Evolutionary conservation across 2,329 filamentous ascomycete species (phyloP), one percentile per base, ranked within the genome.

Genomic region (Exophiala oligosperma): DNA sequence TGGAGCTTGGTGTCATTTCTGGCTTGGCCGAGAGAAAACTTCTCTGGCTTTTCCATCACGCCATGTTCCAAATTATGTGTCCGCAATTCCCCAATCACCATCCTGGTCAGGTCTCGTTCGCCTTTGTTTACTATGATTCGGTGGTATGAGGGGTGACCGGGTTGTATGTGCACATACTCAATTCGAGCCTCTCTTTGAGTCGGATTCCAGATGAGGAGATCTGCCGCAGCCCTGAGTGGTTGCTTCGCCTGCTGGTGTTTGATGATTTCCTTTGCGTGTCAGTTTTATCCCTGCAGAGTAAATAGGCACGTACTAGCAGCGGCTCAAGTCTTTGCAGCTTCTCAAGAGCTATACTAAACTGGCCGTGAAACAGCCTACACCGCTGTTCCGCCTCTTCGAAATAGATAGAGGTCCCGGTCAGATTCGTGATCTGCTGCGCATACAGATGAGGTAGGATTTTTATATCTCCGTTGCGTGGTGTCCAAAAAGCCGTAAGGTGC

Each of bases 321-420:
- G 64, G 62, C 37, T 67, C 65, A 17, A 67, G 47, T 40, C 56
- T 60, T 24, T 55, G 26, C 17, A 67, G 59, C 56, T 65, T 66
- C 37, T 63, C 50, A 26, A 52, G 52, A 32, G 65, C 65, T 7
- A 47, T 37, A 11, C 53, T 35, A 24, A 62, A 60, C 43, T 67
- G 48, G 9, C 62, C 64, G 47, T 64, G 56, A 17, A 61, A 52
- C 21, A 67, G 51, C 29, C 59, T 57, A 38, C 59, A 64, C 40
- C 59, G 57, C 43, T 62, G 63, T 40, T 60, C 56, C 6, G 57
- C 56, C 17, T 58, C 54, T 38, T 66, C 64, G 3, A 50, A 49
- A 49, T 59, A 66, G n/a, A 67, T 43, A 1, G 54, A 43, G 14
- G 61, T 61, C 14, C 57, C 57, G 11, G 65, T 67, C 24, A 60